phyloP scores from a whole-genome alignment of 1,284 basidiomycete species.

The Acaromyces ingoldii region DNA sequence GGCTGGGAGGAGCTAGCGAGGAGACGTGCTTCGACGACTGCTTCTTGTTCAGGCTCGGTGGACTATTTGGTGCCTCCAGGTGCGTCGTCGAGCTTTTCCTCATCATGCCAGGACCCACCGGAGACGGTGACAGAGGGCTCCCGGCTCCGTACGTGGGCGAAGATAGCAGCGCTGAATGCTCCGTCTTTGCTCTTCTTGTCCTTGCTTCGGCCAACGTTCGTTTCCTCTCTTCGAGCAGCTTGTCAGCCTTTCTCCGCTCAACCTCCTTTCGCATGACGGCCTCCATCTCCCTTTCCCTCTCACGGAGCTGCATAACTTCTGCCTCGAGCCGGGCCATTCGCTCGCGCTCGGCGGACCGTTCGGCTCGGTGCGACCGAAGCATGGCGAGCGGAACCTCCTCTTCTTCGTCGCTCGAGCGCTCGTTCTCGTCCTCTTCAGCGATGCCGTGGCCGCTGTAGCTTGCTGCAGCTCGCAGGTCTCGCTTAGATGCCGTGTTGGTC shows the following conservation, averaged over 20 bases:
- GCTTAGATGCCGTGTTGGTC: neutral
- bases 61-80: too few relatives aligned
- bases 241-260: too few relatives aligned
- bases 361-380: slow-evolving; percentile 19
- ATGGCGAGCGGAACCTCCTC: slow-evolving; percentile 33
- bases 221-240: slow-evolving; percentile 1
- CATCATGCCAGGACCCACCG: too few relatives aligned
- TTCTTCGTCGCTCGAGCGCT: slow-evolving; percentile 17
- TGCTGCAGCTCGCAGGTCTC: neutral
- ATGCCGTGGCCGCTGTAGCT: too few relatives aligned
- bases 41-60: too few relatives aligned
- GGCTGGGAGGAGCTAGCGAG: too few relatives aligned
- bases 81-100: too few relatives aligned
- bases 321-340: slow-evolving; percentile 19
- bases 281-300: slow-evolving; percentile 11
- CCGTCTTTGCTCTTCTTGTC: neutral
- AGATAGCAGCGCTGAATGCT: neutral
- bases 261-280: neutral
- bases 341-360: slow-evolving; percentile 16
- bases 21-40: too few relatives aligned
- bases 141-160: slow-evolving; percentile 1
- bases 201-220: neutral
- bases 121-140: neutral
- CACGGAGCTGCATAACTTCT: slow-evolving; percentile 17
- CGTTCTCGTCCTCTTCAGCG: slow-evolving; percentile 6